Base-by-base conservation (phyloP, 371 early-diverging fungal species). In the Mucor piriformis region DNA sequence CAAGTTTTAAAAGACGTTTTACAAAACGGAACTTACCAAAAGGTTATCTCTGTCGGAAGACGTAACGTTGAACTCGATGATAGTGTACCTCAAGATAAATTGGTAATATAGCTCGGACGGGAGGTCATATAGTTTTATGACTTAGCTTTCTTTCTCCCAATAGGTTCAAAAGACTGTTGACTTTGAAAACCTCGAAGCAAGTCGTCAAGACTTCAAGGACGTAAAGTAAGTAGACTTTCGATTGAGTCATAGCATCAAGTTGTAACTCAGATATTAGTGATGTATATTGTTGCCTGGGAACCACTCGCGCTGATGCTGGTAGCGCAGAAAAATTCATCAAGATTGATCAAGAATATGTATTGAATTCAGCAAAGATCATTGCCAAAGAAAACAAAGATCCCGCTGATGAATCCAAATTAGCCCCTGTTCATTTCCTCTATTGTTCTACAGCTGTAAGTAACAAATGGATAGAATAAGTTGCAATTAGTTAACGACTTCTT, bases 301-400 rank as follows among this genome's bases (percentile, higher is more conserved):
- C 91, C 4, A 91, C 91, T 0, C 80, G 85, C 1, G 80, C 77
- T 7, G 81, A 72, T 52, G 85, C 88, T 51, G 93, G 92, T 18
- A 78, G 77, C 12, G 80, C 84, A 1, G 88, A 85, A 15, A 77
- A 71, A 6, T 93, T 91, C 59, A 62, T 69, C 52, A 83, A 81
- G 61, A 87, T 92, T 53, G 93, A 92, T 58, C 91, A 91, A 54
- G 84, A 81, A 27, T 91, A 91, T 46, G 87, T 86, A 3, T 51
- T 91, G 6, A 77, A 84, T 32, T 72, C 89, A 12, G 89, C 89
- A 13, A 85, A 84, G 37, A 52, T 79, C 3, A 72, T 87, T 46
- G 79, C 75, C 40, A 85, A 81, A 76, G 82, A 84, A 42, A 90
- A 89, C 68, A 73, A 32, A 37, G 66, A n/a, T n/a, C n/a, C n/a